phyloP scores from a whole-genome alignment of 495 filamentous ascomycete species.

The Sabuloglossum arenarium region DNA sequence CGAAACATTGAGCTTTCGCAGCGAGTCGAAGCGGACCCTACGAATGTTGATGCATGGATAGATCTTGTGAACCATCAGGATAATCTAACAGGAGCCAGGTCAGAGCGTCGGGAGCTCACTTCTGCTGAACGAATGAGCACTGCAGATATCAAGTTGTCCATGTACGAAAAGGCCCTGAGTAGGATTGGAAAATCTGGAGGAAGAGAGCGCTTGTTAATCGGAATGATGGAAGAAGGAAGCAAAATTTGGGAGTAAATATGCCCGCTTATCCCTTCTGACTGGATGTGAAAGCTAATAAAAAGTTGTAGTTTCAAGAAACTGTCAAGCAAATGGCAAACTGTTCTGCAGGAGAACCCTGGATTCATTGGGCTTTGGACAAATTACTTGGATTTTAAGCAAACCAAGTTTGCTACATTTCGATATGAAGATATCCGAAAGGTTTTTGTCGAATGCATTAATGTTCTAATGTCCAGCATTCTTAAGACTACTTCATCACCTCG shows the following conservation, averaged over 20 bases:
- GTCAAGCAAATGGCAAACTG: slow-evolving; percentile 39
- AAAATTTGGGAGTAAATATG: slow-evolving; percentile 40
- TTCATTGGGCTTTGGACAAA: slow-evolving; percentile 48
- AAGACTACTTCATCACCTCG: slow-evolving; percentile 2
- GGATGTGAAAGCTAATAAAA: neutral
- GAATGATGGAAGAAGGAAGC: slow-evolving; percentile 47
- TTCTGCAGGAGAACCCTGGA: slow-evolving; percentile 32
- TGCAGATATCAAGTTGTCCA: slow-evolving; percentile 55
- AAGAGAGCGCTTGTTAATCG: slow-evolving; percentile 8
- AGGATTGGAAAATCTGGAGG: slow-evolving; percentile 19
- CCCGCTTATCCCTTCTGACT: neutral
- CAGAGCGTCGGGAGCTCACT: slow-evolving; percentile 23
- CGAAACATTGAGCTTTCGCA: slow-evolving; percentile 36
- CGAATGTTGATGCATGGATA: slow-evolving; percentile 54
- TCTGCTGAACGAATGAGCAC: slow-evolving; percentile 41
- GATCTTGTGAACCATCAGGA: slow-evolving; percentile 58
- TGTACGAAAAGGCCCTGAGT: slow-evolving; percentile 61
- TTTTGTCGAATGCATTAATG: slow-evolving; percentile 33
- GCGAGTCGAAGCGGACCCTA: slow-evolving; percentile 36
- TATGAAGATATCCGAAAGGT: slow-evolving; percentile 38
- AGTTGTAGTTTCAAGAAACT: slow-evolving; percentile 25
- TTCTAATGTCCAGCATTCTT: slow-evolving; percentile 20
- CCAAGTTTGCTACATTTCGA: slow-evolving; percentile 42
- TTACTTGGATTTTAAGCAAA: slow-evolving; percentile 58
- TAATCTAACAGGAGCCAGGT: slow-evolving; percentile 23